Base-by-base conservation (phyloP, 2,329 filamentous ascomycete genomes). In the Aspergillus viridinutans region DNA sequence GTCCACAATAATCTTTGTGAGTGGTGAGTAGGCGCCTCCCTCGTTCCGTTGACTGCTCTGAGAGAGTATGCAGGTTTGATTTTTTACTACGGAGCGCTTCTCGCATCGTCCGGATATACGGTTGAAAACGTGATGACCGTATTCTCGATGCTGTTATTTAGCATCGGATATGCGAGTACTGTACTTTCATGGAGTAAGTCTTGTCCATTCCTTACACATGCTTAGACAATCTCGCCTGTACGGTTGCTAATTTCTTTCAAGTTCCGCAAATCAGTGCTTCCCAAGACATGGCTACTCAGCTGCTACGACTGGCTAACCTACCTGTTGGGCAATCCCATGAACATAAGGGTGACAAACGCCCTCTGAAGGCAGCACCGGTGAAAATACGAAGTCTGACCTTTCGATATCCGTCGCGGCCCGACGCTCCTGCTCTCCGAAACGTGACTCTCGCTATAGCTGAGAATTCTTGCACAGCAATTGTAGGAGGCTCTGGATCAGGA, bases 401-500 rank as follows among this genome's bases (percentile, higher is more conserved):
- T 68, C 79, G 83, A 0, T 96, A 96, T 66, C 87, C 89, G 0
- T 78, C 80, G 2, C 78, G 81, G 0, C 79, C 80, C 0, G 71
- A 77, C 1, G 76, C 76, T 0, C 67, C 70, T 0, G 83, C 90
- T 0, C 77, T 97, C 1, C 78, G 79, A 9, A 77, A 83, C 23
- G 71, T 96, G n/a, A 85, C 80, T n/a, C 76, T 96, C 7, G 76
- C 74, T 0, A 83, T 97, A 52, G 69, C 78, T 1, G 72, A 81
- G 0, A 85, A 87, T 23, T 85, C 83, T 3, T 89, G 85, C 62
- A 87, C 87, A 0, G 91, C 90, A 2, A 85, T 97, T 21, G 91
- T 95, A 2, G 92, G 93, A 1, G 77, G 83, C 0, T 96, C 92
- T 0, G 93, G 94, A 0, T 90, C 88, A n/a, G 93, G 94, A 1